Conservation (phyloP, 225 moss, liverwort and hornwort species). For the Pseudoscleropodium purum region DNA sequence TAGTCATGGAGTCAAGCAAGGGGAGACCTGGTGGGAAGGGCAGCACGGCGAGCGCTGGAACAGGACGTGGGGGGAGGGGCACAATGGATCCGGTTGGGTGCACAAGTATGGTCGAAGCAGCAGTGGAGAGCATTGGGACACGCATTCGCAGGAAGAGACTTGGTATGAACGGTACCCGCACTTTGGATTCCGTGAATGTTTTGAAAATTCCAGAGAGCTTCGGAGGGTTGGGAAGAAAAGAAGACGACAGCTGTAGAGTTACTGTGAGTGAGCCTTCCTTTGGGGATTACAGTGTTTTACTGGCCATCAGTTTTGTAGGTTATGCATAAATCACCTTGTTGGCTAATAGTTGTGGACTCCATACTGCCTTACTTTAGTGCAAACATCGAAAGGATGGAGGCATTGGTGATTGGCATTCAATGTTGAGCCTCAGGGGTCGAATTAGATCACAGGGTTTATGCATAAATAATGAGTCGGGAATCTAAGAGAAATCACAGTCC, state of each 20-base stretch:
- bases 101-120: constrained; percentile 97
- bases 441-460: background rate
- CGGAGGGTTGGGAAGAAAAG: constrained; percentile 48
- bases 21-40: constrained; percentile 94
- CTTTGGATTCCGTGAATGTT: constrained; percentile 79
- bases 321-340: background rate
- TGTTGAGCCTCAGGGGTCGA: background rate
- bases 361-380: background rate
- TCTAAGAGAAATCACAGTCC: background rate
- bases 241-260: constrained; percentile 12
- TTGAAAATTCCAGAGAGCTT: constrained; percentile 59
- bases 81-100: constrained; percentile 89
- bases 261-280: background rate
- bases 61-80: constrained; percentile 93
- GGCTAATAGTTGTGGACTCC: background rate
- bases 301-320: background rate
- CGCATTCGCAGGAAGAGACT: constrained; percentile 59
- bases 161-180: constrained; percentile 74
- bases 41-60: constrained; percentile 65
- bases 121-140: constrained; percentile 95
- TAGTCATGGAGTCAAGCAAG: constrained; percentile 73
- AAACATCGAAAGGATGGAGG: background rate
- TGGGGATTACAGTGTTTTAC: background rate
- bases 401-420: background rate
- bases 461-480: background rate